Percentiles rank a stretch among this genome's conserved stretches.
These are phyloP conservation scores for Decorospora gaudefroyi DNA, from an alignment of 2,329 filamentous ascomycete genomes.

Conservation along the genomic window DNA sequence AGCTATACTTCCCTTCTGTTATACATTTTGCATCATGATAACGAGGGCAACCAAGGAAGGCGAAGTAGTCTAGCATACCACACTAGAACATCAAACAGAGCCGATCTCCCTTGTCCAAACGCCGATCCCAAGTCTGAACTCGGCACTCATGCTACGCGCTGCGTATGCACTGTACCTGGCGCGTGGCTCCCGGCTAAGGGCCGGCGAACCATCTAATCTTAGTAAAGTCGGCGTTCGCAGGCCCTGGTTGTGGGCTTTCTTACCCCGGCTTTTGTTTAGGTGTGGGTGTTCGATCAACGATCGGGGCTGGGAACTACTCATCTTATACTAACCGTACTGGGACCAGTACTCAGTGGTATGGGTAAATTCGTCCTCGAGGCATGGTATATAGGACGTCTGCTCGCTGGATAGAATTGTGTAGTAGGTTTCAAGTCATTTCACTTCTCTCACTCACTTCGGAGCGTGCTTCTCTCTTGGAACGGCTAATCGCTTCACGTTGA, in stretches of 20 bases:
- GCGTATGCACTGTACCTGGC: slow-evolving; percentile 2
- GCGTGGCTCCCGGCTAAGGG: neutral
- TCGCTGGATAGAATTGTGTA: neutral
- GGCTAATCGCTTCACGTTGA: too few relatives aligned
- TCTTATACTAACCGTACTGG: slow-evolving; percentile 1
- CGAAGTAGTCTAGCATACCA: neutral
- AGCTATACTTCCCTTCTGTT: neutral
- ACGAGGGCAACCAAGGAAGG: neutral
- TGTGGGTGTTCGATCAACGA: slow-evolving; percentile 2
- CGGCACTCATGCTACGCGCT: slow-evolving; percentile 2
- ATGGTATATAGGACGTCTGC: slow-evolving; percentile 4
- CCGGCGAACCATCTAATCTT: slow-evolving; percentile 13
- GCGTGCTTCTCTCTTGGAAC: neutral
- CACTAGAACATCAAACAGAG: neutral
- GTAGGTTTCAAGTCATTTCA: neutral
- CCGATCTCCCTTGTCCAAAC: neutral
- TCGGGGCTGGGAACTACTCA: slow-evolving; percentile 1
- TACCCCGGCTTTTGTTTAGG: slow-evolving; percentile 2
- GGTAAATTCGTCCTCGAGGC: neutral
- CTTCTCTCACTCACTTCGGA: neutral
- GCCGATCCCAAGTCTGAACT: neutral
- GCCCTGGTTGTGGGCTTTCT: neutral
- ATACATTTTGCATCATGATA: neutral
- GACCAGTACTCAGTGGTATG: neutral
- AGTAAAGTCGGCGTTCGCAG: slow-evolving; percentile 5